Evolutionary conservation across 768 basidiomycete genomes (phyloP).

Genomic region (Mycena kentingensis): DNA sequence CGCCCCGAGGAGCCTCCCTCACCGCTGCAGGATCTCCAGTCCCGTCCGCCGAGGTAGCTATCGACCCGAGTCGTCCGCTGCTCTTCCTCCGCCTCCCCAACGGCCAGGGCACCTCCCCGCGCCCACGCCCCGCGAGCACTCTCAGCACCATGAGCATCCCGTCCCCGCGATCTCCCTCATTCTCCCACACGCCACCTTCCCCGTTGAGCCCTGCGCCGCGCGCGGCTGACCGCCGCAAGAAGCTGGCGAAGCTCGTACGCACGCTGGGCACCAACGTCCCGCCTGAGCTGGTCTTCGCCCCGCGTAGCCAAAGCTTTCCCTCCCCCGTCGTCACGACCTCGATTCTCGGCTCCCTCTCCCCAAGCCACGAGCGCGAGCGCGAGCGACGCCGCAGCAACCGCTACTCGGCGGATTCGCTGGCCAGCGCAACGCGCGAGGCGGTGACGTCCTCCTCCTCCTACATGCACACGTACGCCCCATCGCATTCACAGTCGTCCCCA

Average conservation of each 20-base stretch:
- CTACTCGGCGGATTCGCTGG: not conserved
- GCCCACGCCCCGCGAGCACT: not conserved
- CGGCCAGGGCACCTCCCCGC: too few species aligned
- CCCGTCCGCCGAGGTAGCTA: not conserved
- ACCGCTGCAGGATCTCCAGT: not conserved
- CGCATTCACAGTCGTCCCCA: not conserved
- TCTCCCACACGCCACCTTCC: not conserved
- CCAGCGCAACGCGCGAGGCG: slow-evolving; percentile 10
- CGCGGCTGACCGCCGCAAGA: slow-evolving; percentile 35
- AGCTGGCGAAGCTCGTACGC: slow-evolving; percentile 47
- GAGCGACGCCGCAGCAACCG: not conserved
- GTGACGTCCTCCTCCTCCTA: too few species aligned
- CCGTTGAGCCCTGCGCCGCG: slow-evolving; percentile 3
- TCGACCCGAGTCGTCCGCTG: not conserved
- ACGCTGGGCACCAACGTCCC: slow-evolving; percentile 48
- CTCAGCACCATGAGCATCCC: too few species aligned
- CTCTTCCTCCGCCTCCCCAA: slow-evolving; percentile 13
- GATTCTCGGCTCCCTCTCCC: slow-evolving; percentile 1
- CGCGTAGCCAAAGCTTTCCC: not conserved
- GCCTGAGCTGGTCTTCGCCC: slow-evolving; percentile 37
- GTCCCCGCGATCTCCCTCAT: not conserved
- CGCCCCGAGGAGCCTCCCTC: slow-evolving; percentile 12
- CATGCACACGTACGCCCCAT: not conserved
- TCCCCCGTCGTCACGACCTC: slow-evolving; percentile 2
- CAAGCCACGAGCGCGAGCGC: not conserved